These are phyloP conservation scores for Coprinellus micaceus DNA, from an alignment of 768 basidiomycete genomes.

Conservation along the genomic window DNA sequence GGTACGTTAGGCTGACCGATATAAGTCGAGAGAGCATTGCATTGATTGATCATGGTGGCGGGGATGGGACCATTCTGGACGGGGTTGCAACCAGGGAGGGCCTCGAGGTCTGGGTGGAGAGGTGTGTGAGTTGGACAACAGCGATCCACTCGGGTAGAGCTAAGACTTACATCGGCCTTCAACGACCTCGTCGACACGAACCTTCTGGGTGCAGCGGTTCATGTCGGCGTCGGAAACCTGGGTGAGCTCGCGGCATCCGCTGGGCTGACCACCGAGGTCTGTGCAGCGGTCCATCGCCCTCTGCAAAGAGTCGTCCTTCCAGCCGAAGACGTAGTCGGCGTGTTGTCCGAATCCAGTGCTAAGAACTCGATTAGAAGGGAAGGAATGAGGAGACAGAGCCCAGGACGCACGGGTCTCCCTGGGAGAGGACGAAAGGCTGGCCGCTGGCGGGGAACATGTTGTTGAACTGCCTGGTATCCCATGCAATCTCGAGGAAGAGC, in stretches of 20 bases:
- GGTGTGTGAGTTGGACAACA: no score
- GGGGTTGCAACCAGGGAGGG: conserved; percentile 12
- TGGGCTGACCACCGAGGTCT: conserved; percentile 7
- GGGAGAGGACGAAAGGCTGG: conserved; percentile 11
- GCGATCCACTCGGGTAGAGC: no score
- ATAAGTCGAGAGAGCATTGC: conserved; percentile 4
- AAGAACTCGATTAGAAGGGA: no score
- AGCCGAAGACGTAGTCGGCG: conserved; percentile 13
- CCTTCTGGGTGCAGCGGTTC: conserved; percentile 2
- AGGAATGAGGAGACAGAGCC: no score
- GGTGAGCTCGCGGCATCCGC: neutral
- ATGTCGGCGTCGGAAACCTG: conserved; percentile 10
- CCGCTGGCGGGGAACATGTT: conserved; percentile 4
- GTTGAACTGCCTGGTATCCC: conserved; percentile 9
- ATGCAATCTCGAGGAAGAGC: conserved; percentile 11
- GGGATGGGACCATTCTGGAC: conserved; percentile 9
- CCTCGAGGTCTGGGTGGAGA: no score
- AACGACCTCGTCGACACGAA: conserved; percentile 8
- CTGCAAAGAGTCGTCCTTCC: conserved; percentile 8
- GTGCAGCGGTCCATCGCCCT: conserved; percentile 10
- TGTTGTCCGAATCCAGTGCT: conserved; percentile 12
- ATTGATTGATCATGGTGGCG: conserved; percentile 7
- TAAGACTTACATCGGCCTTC: conserved; percentile 5
- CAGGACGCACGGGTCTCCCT: conserved; percentile 12
- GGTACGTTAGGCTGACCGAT: neutral